phyloP scores from a whole-genome alignment of 2,329 filamentous ascomycete species.

The Penicillium decumbens region DNA sequence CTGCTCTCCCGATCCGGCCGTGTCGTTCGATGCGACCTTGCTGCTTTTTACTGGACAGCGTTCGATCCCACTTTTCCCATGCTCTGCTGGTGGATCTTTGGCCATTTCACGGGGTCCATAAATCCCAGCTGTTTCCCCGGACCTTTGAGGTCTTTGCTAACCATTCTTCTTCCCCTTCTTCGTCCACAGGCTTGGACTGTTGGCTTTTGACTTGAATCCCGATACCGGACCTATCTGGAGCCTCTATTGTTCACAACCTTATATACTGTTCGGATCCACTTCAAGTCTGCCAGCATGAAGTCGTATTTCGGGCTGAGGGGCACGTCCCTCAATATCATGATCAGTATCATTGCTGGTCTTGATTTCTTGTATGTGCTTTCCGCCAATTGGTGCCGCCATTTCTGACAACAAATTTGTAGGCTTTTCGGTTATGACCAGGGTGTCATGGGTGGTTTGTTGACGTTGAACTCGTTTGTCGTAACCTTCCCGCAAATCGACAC shows the following conservation, averaged over 20 bases:
- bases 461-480: conserved; percentile 57
- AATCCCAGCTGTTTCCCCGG: conserved; percentile 11
- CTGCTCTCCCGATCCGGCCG: conserved; percentile 1
- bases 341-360: conserved; percentile 66
- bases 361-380: conserved; percentile 55
- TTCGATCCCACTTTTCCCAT: neutral
- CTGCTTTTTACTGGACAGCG: neutral
- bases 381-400: neutral
- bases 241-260: conserved; percentile 3
- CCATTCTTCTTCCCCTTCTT: neutral
- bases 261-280: neutral
- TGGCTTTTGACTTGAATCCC: conserved; percentile 3
- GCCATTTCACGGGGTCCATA: conserved; percentile 11
- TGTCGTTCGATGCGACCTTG: conserved; percentile 2
- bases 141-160: conserved; percentile 1
- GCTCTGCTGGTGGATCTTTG: neutral
- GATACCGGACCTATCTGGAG: neutral
- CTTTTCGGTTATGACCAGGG: conserved; percentile 65
- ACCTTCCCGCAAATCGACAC: conserved; percentile 54
- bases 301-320: conserved; percentile 64
- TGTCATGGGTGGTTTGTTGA: conserved; percentile 71
- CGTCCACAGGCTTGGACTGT: conserved; percentile 10
- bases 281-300: conserved; percentile 22
- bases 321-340: conserved; percentile 61
- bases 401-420: conserved; percentile 19